A percentile compares a stretch with the other conserved stretches of the same genome.
phyloP scores from a whole-genome alignment of 2,329 filamentous ascomycete species.

The Cladosporium halotolerans region DNA sequence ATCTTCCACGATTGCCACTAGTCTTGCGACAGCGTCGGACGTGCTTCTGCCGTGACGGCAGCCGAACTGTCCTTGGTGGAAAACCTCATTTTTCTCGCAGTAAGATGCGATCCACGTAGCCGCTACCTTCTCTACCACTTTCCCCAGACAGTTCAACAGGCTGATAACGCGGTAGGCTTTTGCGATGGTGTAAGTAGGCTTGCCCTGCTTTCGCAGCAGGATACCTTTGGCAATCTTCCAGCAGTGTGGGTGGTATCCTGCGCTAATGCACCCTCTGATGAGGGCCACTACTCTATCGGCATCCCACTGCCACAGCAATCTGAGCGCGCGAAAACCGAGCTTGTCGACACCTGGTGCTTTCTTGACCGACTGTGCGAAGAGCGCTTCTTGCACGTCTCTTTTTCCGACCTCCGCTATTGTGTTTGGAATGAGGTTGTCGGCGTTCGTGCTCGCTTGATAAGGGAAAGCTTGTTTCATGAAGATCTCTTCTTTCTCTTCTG shows the following conservation, averaged over 20 bases:
- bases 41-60: not conserved
- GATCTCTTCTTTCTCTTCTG: not conserved
- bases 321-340: not conserved
- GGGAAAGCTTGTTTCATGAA: slow-evolving; percentile 2
- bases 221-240: not conserved
- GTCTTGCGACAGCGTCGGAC: not conserved
- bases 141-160: not conserved
- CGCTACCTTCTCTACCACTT: not conserved
- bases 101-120: not conserved
- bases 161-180: not conserved
- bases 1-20: not conserved
- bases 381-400: not conserved
- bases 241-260: not conserved
- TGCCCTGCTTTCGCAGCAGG: not conserved
- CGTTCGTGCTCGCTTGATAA: not conserved
- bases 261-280: not conserved
- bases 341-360: not conserved
- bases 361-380: not conserved
- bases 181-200: not conserved
- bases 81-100: not conserved
- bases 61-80: not conserved
- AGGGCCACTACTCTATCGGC: not conserved
- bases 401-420: not conserved
- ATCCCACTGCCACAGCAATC: not conserved
- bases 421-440: not conserved